A percentile compares a stretch with the other conserved stretches of the same genome.
Conservation (phyloP, 805 yeast genomes). For the baker's yeast (Saccharomyces cerevisiae) region DNA sequence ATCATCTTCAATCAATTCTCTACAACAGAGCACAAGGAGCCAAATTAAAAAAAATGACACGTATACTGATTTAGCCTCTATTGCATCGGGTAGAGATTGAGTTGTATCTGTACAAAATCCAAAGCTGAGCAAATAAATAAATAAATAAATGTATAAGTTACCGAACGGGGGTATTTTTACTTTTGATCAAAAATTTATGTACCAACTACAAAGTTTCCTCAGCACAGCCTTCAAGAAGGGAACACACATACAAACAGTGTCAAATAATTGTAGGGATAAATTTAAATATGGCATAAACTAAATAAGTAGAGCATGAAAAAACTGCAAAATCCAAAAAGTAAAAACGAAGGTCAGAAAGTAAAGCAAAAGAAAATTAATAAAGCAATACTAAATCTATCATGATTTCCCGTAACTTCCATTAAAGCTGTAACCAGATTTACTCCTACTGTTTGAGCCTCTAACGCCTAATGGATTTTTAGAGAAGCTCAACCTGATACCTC, state of each 20-base stretch:
- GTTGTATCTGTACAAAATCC: not conserved
- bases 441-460: slow-evolving; percentile 52
- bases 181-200: not conserved
- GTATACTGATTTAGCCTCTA: slow-evolving; percentile 44
- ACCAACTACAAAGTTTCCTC: not conserved
- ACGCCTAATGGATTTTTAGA: slow-evolving; percentile 97
- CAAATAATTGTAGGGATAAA: not conserved
- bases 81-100: slow-evolving; percentile 27
- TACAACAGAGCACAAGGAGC: slow-evolving; percentile 11
- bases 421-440: slow-evolving; percentile 19
- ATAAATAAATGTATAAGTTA: not conserved
- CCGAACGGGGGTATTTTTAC: not conserved
- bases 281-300: not conserved
- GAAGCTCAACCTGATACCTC: slow-evolving; percentile 85
- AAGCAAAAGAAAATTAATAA: not conserved
- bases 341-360: not conserved
- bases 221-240: not conserved
- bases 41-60: slow-evolving; percentile 44
- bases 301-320: not conserved
- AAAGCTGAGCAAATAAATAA: not conserved
- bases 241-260: not conserved
- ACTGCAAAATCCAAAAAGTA: not conserved
- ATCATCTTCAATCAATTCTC: slow-evolving; percentile 12
- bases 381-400: not conserved
- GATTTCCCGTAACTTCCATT: not conserved